A percentile compares a stretch with the other conserved stretches of the same genome.
These are phyloP conservation scores for Alternaria sp. DNA, from an alignment of 2,329 filamentous ascomycete genomes.

Conservation along the genomic window DNA sequence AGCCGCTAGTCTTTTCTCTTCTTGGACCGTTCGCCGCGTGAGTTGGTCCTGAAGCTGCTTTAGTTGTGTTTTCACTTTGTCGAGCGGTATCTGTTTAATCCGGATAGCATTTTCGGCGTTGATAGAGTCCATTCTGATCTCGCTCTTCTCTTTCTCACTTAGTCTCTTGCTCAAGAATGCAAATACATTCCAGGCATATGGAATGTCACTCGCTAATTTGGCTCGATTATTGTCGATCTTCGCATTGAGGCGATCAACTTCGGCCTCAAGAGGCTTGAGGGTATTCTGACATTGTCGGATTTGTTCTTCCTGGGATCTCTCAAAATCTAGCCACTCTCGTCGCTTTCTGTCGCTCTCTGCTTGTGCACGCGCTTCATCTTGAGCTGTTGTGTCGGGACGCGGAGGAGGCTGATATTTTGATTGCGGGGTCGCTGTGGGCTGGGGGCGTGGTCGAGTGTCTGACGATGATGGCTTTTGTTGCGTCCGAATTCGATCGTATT, in stretches of 20 bases:
- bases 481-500: conserved; percentile 8
- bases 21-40: not conserved
- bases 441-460: not conserved
- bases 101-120: not conserved
- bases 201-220: not conserved
- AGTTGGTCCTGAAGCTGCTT: not conserved
- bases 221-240: not conserved
- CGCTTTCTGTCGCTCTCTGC: conserved; percentile 11
- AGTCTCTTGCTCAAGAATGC: conserved; percentile 2
- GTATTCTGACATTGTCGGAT: conserved; percentile 3
- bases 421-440: not conserved
- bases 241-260: not conserved
- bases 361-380: conserved; percentile 10
- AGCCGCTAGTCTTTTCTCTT: conserved; percentile 1
- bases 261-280: not conserved
- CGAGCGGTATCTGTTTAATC: conserved; percentile 2
- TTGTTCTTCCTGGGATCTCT: conserved; percentile 7
- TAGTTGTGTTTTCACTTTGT: not conserved
- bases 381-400: not conserved
- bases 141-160: conserved; percentile 13
- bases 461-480: not conserved
- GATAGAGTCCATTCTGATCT: not conserved
- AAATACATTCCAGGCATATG: conserved; percentile 10
- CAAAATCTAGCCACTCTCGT: conserved; percentile 14
- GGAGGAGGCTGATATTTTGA: not conserved